Percentiles rank a stretch among this genome's conserved stretches.
These are phyloP conservation scores for Datisca glomerata DNA, from an alignment of 306 rosid genomes.

Conservation along the genomic window DNA sequence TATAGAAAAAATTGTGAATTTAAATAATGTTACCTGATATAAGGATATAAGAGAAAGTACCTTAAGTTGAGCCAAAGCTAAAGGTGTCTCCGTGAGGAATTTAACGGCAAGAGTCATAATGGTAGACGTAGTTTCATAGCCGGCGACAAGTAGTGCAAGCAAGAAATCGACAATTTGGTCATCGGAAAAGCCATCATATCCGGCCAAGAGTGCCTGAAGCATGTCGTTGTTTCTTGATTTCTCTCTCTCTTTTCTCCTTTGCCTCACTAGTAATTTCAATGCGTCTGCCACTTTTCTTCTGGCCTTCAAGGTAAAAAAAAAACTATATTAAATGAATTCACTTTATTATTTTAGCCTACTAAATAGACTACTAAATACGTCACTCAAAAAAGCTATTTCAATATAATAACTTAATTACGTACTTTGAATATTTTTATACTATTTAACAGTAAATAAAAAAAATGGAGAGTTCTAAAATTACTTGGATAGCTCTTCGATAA, in stretches of 20 bases:
- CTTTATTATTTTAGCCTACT: too few relatives aligned
- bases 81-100: constrained; percentile 86
- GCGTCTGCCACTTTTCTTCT: constrained; percentile 88
- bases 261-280: constrained; percentile 50
- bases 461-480: constrained; percentile 11
- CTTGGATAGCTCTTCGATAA: constrained; percentile 78
- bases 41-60: constrained; percentile 14
- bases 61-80: constrained; percentile 83
- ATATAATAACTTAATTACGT: background rate
- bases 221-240: constrained; percentile 48
- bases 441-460: background rate
- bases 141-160: constrained; percentile 81
- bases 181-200: constrained; percentile 62
- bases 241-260: constrained; percentile 45
- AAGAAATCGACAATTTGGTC: constrained; percentile 83
- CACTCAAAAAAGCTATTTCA: too few relatives aligned
- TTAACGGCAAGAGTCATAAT: constrained; percentile 93
- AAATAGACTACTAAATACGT: too few relatives aligned
- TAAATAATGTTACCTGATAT: too few relatives aligned
- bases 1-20: background rate
- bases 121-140: constrained; percentile 92
- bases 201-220: constrained; percentile 67
- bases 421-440: background rate
- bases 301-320: constrained; percentile 33
- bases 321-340: background rate